Evolutionary conservation across 805 yeast species (phyloP).

Genomic region (Wickerhamomyces rabaulensis): DNA sequence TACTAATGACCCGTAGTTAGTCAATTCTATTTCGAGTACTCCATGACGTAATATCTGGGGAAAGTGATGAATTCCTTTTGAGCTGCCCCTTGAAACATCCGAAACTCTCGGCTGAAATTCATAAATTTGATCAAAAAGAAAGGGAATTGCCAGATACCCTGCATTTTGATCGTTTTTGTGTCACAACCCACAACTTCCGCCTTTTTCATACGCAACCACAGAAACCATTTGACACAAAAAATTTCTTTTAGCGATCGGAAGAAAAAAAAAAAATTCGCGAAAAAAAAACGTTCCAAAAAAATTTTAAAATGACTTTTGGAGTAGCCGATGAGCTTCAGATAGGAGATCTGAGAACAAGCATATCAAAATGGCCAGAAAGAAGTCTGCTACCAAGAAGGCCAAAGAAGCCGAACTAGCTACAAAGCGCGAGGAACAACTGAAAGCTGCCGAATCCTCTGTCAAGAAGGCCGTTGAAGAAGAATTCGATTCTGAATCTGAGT

Average conservation of each 20-base stretch:
- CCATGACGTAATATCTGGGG: too few species aligned
- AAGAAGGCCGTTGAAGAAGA: conserved; percentile 27
- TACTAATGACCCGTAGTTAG: too few species aligned
- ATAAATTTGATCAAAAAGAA: too few species aligned
- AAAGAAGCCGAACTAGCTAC: conserved; percentile 34
- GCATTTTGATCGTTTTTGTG: too few species aligned
- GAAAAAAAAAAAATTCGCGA: neutral
- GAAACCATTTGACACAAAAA: neutral
- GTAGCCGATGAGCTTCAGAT: neutral
- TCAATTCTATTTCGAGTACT: too few species aligned
- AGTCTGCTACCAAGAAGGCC: conserved; percentile 75
- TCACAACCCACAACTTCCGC: too few species aligned
- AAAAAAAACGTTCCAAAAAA: too few species aligned
- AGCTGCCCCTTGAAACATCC: too few species aligned
- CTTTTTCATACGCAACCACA: neutral
- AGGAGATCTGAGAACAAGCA: neutral
- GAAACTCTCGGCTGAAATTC: too few species aligned
- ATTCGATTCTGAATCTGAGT: conserved; percentile 30
- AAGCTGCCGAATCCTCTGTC: conserved; percentile 13
- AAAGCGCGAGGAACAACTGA: conserved; percentile 20
- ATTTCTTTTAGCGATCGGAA: neutral
- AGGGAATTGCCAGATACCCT: too few species aligned
- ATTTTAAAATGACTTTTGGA: too few species aligned
- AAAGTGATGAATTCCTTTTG: too few species aligned
- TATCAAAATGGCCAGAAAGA: conserved; percentile 71